A percentile compares a stretch with the other conserved stretches of the same genome.
Evolutionary conservation across 1,139 yeast species (phyloP).

Genomic region (Candida sp.): DNA sequence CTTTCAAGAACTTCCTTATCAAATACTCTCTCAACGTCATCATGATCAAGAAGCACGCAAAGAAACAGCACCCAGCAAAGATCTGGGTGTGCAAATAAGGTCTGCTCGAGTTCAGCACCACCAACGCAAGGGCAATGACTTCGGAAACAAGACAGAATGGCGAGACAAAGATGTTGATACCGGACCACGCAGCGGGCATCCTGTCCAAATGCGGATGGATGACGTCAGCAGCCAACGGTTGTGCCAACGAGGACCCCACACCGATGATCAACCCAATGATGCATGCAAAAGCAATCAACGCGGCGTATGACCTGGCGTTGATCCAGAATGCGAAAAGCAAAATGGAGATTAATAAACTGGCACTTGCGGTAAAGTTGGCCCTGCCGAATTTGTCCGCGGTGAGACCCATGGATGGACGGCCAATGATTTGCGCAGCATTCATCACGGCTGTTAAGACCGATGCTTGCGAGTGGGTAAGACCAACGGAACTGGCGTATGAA

Average conservation of each 20-base stretch:
- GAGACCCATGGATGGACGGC: slow-evolving; percentile 67
- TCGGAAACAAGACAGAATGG: slow-evolving; percentile 51
- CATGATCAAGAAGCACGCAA: slow-evolving; percentile 31
- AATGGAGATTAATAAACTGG: slow-evolving; percentile 35
- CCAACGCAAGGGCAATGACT: slow-evolving; percentile 51
- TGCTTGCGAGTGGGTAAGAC: slow-evolving; percentile 58
- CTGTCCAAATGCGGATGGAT: slow-evolving; percentile 43
- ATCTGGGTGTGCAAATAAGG: slow-evolving; percentile 67
- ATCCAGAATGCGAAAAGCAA: slow-evolving; percentile 57
- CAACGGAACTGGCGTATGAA: slow-evolving; percentile 64
- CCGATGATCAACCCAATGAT: slow-evolving; percentile 62
- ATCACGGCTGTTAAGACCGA: slow-evolving; percentile 63
- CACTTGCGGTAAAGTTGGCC: slow-evolving; percentile 47
- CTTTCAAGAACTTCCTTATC: slow-evolving; percentile 21
- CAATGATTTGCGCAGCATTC: slow-evolving; percentile 66
- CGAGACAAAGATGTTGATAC: slow-evolving; percentile 52
- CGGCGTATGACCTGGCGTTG: slow-evolving; percentile 52
- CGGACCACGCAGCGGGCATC: slow-evolving; percentile 66
- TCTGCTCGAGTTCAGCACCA: slow-evolving; percentile 26
- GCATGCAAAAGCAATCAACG: slow-evolving; percentile 56
- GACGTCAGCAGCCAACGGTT: slow-evolving; percentile 63
- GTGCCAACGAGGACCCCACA: slow-evolving; percentile 65
- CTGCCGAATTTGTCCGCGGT: slow-evolving; percentile 65
- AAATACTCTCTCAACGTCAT: slow-evolving; percentile 36
- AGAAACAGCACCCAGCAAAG: slow-evolving; percentile 55